Percentiles rank a stretch among this genome's conserved stretches.
Conservation (phyloP, 139 green algal genomes). For the Coelastrella sp. region DNA sequence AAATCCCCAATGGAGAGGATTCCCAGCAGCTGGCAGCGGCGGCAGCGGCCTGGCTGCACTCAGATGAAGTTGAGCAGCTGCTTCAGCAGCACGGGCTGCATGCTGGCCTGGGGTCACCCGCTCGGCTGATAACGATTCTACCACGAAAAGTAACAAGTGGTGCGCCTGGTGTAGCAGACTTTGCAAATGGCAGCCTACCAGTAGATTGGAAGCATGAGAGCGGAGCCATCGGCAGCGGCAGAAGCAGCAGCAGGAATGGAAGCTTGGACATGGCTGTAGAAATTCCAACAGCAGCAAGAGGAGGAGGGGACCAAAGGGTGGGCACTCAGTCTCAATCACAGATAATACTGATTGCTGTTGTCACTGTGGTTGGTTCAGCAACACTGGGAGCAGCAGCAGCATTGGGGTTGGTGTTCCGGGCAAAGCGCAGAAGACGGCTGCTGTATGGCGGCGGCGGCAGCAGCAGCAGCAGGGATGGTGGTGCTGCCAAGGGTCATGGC, state of each 20-base stretch:
- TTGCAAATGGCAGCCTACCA: background rate
- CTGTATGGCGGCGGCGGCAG: background rate
- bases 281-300: background rate
- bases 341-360: background rate
- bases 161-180: background rate
- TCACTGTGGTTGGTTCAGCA: background rate
- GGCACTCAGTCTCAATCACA: background rate
- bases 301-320: background rate
- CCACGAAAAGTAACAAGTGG: background rate
- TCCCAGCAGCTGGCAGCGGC: background rate
- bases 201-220: background rate
- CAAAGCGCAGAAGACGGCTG: background rate
- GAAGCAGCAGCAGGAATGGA: background rate
- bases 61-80: background rate
- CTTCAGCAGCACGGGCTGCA: conserved; percentile 6
- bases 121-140: conserved; percentile 3
- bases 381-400: background rate
- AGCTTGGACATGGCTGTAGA: background rate
- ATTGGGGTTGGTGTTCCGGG: background rate
- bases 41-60: background rate
- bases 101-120: background rate
- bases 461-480: background rate
- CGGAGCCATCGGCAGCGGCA: background rate
- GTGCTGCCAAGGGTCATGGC: too few species aligned
- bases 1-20: background rate